A percentile compares a stretch with the other conserved stretches of the same genome.
These are phyloP conservation scores for Exidia glandulosa DNA, from an alignment of 768 basidiomycete species.

Conservation along the genomic window DNA sequence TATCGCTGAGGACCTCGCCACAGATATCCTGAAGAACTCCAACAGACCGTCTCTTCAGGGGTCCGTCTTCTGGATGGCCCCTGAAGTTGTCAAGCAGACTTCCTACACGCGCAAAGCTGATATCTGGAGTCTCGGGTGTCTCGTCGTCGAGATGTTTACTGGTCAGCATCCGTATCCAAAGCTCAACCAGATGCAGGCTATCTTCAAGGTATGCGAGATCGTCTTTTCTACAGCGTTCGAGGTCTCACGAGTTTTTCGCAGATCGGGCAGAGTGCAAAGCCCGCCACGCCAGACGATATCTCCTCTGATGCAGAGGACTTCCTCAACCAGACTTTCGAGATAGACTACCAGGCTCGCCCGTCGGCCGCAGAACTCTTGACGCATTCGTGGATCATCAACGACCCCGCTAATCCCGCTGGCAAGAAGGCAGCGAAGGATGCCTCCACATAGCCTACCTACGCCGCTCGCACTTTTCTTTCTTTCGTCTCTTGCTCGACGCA, in stretches of 20 bases:
- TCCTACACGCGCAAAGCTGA: conserved; percentile 86
- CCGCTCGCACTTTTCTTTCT: conserved; percentile 5
- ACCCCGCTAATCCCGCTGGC: conserved; percentile 12
- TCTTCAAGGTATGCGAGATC: conserved; percentile 68
- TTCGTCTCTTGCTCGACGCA: conserved; percentile 11
- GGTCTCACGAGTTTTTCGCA: conserved; percentile 18
- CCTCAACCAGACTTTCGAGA: conserved; percentile 74
- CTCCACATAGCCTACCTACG: too few relatives aligned
- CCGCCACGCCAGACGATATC: conserved; percentile 84
- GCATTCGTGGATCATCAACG: conserved; percentile 59
- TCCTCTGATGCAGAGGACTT: conserved; percentile 82
- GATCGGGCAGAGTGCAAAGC: conserved; percentile 88
- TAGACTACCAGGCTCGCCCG: conserved; percentile 72
- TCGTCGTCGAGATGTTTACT: conserved; percentile 94
- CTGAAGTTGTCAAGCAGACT: conserved; percentile 95
- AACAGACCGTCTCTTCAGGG: conserved; percentile 93
- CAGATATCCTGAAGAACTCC: conserved; percentile 27
- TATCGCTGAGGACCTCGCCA: conserved; percentile 3
- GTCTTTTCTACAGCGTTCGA: not conserved
- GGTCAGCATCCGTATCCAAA: conserved; percentile 94
- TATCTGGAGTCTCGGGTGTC: conserved; percentile 92
- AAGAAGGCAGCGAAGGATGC: conserved; percentile 15
- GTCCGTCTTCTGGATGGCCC: conserved; percentile 99
- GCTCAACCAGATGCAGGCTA: conserved; percentile 97
- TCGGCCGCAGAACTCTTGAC: conserved; percentile 65